phyloP scores from a whole-genome alignment of 2,329 filamentous ascomycete genomes.

The Chrysosporium queenslandicum region DNA sequence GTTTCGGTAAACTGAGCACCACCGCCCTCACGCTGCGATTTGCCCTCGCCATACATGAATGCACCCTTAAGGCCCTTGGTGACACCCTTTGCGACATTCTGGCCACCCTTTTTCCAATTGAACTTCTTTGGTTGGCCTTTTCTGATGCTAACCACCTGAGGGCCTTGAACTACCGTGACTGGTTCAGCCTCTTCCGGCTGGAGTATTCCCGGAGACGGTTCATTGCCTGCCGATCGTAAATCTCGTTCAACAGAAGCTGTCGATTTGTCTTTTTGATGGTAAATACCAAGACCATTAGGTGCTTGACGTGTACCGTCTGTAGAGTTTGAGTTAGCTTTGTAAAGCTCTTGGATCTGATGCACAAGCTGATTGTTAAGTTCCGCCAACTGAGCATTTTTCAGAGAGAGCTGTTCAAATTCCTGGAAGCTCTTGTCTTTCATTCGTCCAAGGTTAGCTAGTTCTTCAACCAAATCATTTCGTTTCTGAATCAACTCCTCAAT shows the following conservation, averaged over 20 bases:
- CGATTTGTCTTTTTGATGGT: constrained; percentile 46
- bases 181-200: constrained; percentile 58
- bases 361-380: constrained; percentile 94
- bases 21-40: constrained; percentile 42
- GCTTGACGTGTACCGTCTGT: constrained; percentile 22
- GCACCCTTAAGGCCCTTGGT: constrained; percentile 90
- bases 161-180: constrained; percentile 54
- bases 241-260: constrained; percentile 36
- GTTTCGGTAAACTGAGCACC: constrained; percentile 50
- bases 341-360: constrained; percentile 84
- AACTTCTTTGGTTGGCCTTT: constrained; percentile 94
- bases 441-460: constrained; percentile 69
- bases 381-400: constrained; percentile 86
- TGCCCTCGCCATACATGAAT: constrained; percentile 59
- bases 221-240: constrained; percentile 34
- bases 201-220: constrained; percentile 45
- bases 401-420: constrained; percentile 89
- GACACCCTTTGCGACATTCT: constrained; percentile 87
- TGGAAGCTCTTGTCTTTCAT: constrained; percentile 88
- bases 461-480: constrained; percentile 71
- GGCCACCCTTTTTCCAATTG: constrained; percentile 96
- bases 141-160: constrained; percentile 90
- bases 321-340: constrained; percentile 63
- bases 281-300: constrained; percentile 53
- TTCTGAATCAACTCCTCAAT: constrained; percentile 88